Evolutionary conservation across 805 yeast genomes (phyloP), one percentile per base, ranked within the genome.

Genomic region (Saccharomycopsis synnaedendra): DNA sequence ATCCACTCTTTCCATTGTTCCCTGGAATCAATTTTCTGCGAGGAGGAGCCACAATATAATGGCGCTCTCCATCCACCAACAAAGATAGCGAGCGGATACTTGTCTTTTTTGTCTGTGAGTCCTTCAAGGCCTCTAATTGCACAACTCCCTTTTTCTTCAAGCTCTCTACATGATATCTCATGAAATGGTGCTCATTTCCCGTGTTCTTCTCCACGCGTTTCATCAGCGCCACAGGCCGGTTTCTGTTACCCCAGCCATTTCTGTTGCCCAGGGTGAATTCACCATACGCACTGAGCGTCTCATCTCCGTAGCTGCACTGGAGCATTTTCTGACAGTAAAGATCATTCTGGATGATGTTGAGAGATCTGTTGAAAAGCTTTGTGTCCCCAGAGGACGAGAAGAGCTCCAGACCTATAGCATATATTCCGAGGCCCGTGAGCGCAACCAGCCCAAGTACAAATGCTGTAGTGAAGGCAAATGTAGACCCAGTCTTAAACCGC

Each of bases 341-440:
- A 61, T 82, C 85, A 50, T 80, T 69, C 59, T 89, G 90, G 37
- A 87, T 75, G 56, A 85, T 65, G 8, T 76, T 74, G 33, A 88
- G 88, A 2, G 95, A 94, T 56, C 86, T 76, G 65, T 89, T 88
- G 69, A 89, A 89, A 2, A 94, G 78, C 54, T 82, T 84, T 0
- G 95, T 89, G 60, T 89, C 96, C 29, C 95, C 95, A 1, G 94
- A 82, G 6, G 97, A 96, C 43, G 89, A 74, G 55, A 86, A 78
- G 33, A 89, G 66, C 60, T 89, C 96, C 7, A 82, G 71, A n/a
- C 83, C 73, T 28, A 88, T 75, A 53, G 86, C 71, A 62, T 85
- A 89, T 5, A 85, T 69, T 27, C 88, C 76, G 49, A 80, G 62
- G 42, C 80, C 73, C 0, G 90, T 78, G 5, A 84, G 67, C 10